phyloP scores from a whole-genome alignment of 1,284 basidiomycete genomes.

The Fistulinella staudtii region DNA sequence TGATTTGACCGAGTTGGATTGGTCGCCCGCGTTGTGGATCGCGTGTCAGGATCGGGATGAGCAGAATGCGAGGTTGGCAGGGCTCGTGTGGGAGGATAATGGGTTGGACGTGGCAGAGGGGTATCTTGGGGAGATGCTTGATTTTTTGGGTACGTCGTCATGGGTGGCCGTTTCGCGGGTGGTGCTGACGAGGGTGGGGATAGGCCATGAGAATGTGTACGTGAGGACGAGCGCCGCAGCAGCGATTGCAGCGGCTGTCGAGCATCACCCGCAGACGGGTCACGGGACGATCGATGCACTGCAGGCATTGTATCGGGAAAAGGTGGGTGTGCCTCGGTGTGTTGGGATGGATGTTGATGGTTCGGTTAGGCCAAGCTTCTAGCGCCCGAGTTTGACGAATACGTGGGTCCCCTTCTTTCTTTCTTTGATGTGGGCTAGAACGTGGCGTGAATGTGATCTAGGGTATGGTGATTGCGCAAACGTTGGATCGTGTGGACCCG shows the following conservation, averaged over 20 bases:
- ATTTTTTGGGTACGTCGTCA: constrained; percentile 66
- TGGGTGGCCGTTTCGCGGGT: too few species aligned
- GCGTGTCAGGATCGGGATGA: constrained; percentile 91
- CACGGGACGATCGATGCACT: constrained; percentile 47
- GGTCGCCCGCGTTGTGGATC: constrained; percentile 87
- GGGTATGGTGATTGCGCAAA: constrained; percentile 93
- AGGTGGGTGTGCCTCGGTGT: constrained; percentile 41
- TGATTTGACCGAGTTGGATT: constrained; percentile 93
- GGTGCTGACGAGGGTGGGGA: too few species aligned
- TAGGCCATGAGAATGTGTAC: constrained; percentile 81
- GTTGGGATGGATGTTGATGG: not conserved
- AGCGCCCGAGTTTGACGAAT: constrained; percentile 87
- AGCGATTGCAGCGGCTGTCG: constrained; percentile 77
- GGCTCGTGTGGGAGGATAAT: constrained; percentile 93
- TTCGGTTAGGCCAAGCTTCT: constrained; percentile 73
- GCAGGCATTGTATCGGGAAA: constrained; percentile 78
- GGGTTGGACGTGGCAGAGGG: constrained; percentile 83
- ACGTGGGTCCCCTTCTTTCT: constrained; percentile 55
- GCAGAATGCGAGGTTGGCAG: constrained; percentile 83
- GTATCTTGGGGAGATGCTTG: constrained; percentile 63
- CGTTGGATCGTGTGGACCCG: constrained; percentile 88
- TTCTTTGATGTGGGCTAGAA: not conserved
- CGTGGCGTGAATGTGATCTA: constrained; percentile 26
- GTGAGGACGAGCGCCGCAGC: constrained; percentile 74
- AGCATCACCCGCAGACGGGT: constrained; percentile 70